Percentiles rank a stretch among this genome's conserved stretches.
phyloP scores from a whole-genome alignment of 495 filamentous ascomycete species.

The Talaromyces stipitatus region DNA sequence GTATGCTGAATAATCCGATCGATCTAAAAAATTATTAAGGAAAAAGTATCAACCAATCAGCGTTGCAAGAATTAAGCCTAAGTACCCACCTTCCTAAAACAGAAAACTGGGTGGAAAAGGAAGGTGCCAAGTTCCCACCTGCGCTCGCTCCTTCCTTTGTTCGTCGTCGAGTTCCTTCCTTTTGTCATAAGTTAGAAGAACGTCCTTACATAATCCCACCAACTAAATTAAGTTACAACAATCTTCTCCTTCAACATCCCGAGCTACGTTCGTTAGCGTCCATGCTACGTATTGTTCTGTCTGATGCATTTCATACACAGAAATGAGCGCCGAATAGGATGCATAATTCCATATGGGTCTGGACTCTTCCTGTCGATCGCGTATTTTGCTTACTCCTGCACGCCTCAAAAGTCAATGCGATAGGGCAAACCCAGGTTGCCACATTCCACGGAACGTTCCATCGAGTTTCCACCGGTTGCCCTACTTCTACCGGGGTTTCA shows the following conservation, averaged over 20 bases:
- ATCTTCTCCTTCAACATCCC: background rate
- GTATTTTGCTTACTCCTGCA: background rate
- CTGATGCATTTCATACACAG: no score
- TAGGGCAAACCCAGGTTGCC: background rate
- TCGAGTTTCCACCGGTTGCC: background rate
- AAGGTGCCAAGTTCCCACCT: background rate
- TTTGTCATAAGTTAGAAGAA: no score
- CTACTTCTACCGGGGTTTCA: background rate
- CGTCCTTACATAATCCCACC: background rate
- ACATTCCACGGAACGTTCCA: background rate
- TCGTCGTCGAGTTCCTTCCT: background rate
- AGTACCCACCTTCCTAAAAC: background rate
- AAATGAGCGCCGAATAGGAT: no score
- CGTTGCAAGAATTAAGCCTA: background rate
- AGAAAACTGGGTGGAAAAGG: background rate
- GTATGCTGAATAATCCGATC: background rate
- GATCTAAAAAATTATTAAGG: background rate
- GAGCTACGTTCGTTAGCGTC: background rate
- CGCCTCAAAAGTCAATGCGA: background rate
- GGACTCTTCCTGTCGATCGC: background rate
- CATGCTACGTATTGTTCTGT: background rate
- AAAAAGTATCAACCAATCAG: background rate
- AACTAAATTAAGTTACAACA: background rate
- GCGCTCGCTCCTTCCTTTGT: background rate
- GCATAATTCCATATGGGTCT: background rate